phyloP scores from a whole-genome alignment of 495 filamentous ascomycete species.

The Friedmanniomyces simplex region DNA sequence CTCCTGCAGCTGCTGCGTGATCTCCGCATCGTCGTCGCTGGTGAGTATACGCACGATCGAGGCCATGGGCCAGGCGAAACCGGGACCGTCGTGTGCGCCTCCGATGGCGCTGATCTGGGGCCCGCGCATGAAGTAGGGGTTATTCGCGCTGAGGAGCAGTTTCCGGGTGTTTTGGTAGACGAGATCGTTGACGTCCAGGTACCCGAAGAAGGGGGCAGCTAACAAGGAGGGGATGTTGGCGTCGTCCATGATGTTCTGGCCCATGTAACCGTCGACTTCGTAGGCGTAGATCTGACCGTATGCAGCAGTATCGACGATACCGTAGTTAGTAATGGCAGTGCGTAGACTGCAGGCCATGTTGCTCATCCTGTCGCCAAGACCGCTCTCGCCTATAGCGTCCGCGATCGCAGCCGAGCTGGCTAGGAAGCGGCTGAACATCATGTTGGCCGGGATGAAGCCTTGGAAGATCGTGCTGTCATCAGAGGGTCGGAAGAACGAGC shows the following conservation, averaged over 20 bases:
- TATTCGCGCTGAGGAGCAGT: constrained; percentile 39
- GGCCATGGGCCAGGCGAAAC: constrained; percentile 49
- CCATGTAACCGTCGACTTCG: constrained; percentile 51
- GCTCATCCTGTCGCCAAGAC: constrained; percentile 42
- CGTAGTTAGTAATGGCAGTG: constrained; percentile 42
- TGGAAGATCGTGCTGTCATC: constrained; percentile 53
- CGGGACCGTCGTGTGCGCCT: constrained; percentile 47
- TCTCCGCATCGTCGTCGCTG: constrained; percentile 43
- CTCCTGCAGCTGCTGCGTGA: constrained; percentile 35
- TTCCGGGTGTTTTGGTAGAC: constrained; percentile 43
- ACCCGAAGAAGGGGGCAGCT: constrained; percentile 44
- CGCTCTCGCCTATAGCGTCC: constrained; percentile 35
- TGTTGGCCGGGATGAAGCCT: constrained; percentile 54
- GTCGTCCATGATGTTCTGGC: constrained; percentile 48
- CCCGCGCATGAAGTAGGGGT: constrained; percentile 50
- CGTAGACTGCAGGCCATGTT: constrained; percentile 39
- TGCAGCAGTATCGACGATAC: constrained; percentile 35
- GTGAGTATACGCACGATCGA: constrained; percentile 48
- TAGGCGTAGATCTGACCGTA: constrained; percentile 48
- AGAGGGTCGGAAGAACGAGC: constrained; percentile 53
- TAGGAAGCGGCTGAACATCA: constrained; percentile 55
- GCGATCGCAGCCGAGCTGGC: constrained; percentile 44
- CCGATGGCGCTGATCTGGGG: constrained; percentile 44
- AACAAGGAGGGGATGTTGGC: constrained; percentile 52
- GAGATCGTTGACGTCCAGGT: constrained; percentile 33